phyloP scores from a whole-genome alignment of 139 green algal genomes.

The Chlamydomonas sp. region DNA sequence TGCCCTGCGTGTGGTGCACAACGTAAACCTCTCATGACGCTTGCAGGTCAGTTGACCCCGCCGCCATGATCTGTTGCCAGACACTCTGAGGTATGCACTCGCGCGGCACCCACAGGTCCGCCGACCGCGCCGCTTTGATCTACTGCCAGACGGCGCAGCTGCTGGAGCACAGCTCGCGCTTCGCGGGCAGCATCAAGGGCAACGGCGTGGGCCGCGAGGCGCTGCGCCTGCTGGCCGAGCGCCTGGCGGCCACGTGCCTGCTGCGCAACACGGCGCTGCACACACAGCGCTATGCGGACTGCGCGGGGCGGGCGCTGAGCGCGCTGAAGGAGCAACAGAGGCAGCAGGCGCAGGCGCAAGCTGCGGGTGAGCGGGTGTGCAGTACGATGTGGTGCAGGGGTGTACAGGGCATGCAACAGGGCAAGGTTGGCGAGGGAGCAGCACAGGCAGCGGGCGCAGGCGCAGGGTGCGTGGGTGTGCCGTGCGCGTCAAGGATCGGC shows the following conservation, averaged over 20 bases:
- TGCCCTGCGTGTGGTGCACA: too few relatives aligned
- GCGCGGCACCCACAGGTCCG: not conserved
- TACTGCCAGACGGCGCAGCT: slow-evolving; percentile 12
- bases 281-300: not conserved
- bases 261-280: slow-evolving; percentile 15
- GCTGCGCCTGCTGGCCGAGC: slow-evolving; percentile 36
- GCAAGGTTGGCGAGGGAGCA: too few relatives aligned
- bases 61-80: too few relatives aligned
- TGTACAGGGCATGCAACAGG: too few relatives aligned
- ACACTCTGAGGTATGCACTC: not conserved
- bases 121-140: not conserved
- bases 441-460: too few relatives aligned
- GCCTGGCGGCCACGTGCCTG: slow-evolving; percentile 18
- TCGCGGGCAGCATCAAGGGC: not conserved
- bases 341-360: slow-evolving; percentile 6
- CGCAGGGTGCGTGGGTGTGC: too few relatives aligned
- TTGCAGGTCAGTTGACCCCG: too few relatives aligned
- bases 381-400: not conserved
- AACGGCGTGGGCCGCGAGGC: slow-evolving; percentile 22
- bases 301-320: not conserved
- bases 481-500: too few relatives aligned
- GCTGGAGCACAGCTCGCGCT: not conserved
- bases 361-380: not conserved
- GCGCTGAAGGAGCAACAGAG: slow-evolving; percentile 19
- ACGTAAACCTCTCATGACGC: too few relatives aligned